phyloP scores from a whole-genome alignment of 805 yeast genomes.

The Ogataea nitratoaversa region DNA sequence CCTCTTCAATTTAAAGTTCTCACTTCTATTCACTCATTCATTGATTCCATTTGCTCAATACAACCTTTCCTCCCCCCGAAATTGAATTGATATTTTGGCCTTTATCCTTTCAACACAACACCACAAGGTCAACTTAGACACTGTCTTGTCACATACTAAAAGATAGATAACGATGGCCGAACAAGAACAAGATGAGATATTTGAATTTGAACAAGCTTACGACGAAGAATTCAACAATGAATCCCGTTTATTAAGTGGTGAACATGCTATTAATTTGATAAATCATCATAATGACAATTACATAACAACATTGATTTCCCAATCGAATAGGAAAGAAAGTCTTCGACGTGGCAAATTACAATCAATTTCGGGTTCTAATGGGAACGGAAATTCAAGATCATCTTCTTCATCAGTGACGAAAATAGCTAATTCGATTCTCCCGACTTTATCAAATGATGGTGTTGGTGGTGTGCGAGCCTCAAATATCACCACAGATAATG shows the following conservation, averaged over 20 bases:
- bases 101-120: no score
- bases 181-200: constrained; percentile 20
- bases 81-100: no score
- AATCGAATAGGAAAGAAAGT: constrained; percentile 1
- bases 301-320: constrained; percentile 7
- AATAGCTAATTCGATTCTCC: no score
- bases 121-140: no score
- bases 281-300: constrained; percentile 9
- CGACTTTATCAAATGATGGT: no score
- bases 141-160: neutral
- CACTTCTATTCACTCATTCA: no score
- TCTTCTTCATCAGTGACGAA: neutral
- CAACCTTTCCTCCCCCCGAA: no score
- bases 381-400: neutral
- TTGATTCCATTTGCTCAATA: no score
- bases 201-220: constrained; percentile 21
- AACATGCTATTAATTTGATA: constrained; percentile 12
- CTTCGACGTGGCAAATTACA: neutral
- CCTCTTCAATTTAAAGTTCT: no score
- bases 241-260: constrained; percentile 15
- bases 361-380: neutral
- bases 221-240: constrained; percentile 14
- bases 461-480: no score
- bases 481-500: neutral
- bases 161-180: constrained; percentile 12